Conservation (phyloP, 2,329 filamentous ascomycete species). For the Pleurostoma richardsiae region DNA sequence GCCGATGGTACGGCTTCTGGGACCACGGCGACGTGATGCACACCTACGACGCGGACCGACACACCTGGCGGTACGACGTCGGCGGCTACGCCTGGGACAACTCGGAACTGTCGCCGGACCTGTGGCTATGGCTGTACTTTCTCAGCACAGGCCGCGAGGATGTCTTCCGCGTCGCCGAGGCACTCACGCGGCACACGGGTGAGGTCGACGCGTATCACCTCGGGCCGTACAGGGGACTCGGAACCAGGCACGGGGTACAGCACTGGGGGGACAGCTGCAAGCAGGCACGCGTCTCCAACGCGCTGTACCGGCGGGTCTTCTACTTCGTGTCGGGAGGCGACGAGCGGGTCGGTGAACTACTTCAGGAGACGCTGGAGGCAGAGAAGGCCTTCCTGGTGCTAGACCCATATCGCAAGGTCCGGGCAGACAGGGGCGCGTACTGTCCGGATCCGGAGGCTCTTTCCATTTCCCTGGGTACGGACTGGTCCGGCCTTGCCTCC, state of each 20-base stretch:
- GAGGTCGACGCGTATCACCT: conserved; percentile 60
- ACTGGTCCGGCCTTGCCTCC: conserved; percentile 52
- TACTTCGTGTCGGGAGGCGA: conserved; percentile 54
- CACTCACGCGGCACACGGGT: conserved; percentile 51
- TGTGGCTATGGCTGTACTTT: conserved; percentile 61
- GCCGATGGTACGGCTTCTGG: conserved; percentile 59
- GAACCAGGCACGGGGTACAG: conserved; percentile 58
- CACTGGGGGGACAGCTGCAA: conserved; percentile 58
- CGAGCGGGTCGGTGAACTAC: conserved; percentile 50
- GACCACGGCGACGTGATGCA: conserved; percentile 61
- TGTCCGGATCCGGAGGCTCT: conserved; percentile 35
- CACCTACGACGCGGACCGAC: conserved; percentile 53
- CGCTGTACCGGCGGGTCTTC: conserved; percentile 51
- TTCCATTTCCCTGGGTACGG: conserved; percentile 50
- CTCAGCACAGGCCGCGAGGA: conserved; percentile 52
- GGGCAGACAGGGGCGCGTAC: conserved; percentile 37
- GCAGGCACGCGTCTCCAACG: conserved; percentile 55
- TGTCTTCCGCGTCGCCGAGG: conserved; percentile 54
- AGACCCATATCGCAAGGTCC: conserved; percentile 55
- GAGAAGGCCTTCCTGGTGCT: conserved; percentile 47
- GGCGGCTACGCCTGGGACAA: conserved; percentile 64
- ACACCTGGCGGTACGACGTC: conserved; percentile 58
- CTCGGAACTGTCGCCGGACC: conserved; percentile 56
- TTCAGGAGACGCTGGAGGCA: conserved; percentile 44
- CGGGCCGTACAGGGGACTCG: conserved; percentile 52